Base-by-base conservation (phyloP, 306 rosid species). In the Inga leiocalycina region DNA sequence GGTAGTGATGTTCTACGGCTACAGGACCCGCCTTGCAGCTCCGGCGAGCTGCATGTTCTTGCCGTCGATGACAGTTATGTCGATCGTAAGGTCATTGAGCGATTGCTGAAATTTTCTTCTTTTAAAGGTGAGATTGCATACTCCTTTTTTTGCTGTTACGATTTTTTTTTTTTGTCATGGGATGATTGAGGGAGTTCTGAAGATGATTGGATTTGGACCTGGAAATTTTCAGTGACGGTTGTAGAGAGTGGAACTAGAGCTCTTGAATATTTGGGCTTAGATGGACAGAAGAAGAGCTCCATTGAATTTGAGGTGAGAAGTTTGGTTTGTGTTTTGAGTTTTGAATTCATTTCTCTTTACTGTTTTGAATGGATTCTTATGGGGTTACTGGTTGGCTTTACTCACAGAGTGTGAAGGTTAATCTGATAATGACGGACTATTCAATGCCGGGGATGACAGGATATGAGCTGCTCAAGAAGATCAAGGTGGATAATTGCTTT, bases 401-500 rank as follows among this genome's bases (percentile, higher is more conserved):
- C 56, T 75, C 10, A 16, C 97, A 96, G 99, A 85, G 76, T 82
- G 82, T 86, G 75, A 89, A 96, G 86, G 98, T 96, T 89, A 94
- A 96, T 90, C 88, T 96, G 44, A 96, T 96, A 67, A 94, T 96
- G 82, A 96, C 99, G 1, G 99, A 96, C 83, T 96, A 96, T 79
- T 96, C 98, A 44, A 96, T 96, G 99, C 99, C 99, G 0, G 99
- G 93, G 80, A 96, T 96, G 99, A 92, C 98, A 4, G 99, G 99
- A 52, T 96, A 94, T 85, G 99, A 96, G 78, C 71, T 96, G 5
- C 97, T 96, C 39, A 96, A 96, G 86, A 96, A 85, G 89, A 94
- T 96, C 79, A 96, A 96, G 98, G 99, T 95, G 82, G 39, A 71
- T 75, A 41, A 52, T 75, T 22, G 4, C 16, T 56, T 10, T 43